Evolutionary conservation across 1,284 basidiomycete genomes (phyloP).

Genomic region (Tilletia indica): DNA sequence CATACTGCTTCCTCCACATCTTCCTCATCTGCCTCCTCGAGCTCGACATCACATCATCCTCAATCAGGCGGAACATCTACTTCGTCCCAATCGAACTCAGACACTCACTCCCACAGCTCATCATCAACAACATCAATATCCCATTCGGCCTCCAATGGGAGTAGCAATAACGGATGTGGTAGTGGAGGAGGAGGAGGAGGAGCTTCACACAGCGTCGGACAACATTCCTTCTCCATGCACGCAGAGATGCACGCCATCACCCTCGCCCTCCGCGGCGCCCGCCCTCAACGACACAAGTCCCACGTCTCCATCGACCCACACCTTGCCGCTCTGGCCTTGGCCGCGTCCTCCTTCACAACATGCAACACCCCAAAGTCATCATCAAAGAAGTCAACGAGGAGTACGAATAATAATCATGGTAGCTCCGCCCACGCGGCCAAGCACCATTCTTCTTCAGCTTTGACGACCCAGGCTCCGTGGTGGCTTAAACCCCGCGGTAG

Average conservation of each 20-base stretch:
- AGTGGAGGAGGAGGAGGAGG: background rate
- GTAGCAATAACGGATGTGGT: background rate
- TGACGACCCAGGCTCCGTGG: constrained; percentile 25
- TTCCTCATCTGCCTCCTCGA: background rate
- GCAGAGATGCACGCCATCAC: constrained; percentile 32
- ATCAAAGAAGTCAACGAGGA: too few relatives aligned
- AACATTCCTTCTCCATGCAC: constrained; percentile 32
- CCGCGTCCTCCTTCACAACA: background rate
- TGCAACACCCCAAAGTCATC: too few relatives aligned
- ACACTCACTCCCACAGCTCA: background rate
- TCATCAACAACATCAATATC: background rate
- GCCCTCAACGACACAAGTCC: constrained; percentile 22
- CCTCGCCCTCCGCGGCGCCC: constrained; percentile 25
- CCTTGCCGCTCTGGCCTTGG: constrained; percentile 11
- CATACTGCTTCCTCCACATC: background rate
- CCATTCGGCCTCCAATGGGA: background rate
- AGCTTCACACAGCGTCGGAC: constrained; percentile 6
- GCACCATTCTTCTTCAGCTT: constrained; percentile 21
- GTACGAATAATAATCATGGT: background rate
- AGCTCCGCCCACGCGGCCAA: background rate
- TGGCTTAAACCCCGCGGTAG: constrained; percentile 35
- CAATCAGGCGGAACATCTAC: too few relatives aligned
- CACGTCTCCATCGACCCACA: constrained; percentile 22
- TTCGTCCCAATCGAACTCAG: background rate
- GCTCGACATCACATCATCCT: background rate